A percentile compares a stretch with the other conserved stretches of the same genome.
These are phyloP conservation scores for Lycium ferocissimum DNA, from an alignment of 257 asterid genomes.

Conservation along the genomic window DNA sequence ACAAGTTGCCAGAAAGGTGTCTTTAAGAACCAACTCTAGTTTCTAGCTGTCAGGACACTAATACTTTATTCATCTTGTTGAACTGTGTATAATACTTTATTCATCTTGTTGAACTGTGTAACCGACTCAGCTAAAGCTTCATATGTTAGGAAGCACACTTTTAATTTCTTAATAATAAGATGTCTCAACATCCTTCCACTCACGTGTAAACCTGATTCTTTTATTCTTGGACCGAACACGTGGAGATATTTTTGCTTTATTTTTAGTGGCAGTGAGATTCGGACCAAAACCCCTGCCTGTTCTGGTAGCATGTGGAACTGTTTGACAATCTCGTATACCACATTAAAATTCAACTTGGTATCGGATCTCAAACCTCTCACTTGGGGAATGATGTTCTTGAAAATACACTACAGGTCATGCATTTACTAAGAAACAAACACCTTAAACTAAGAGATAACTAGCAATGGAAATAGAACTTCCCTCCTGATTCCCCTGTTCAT, in stretches of 20 bases:
- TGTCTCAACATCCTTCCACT: neutral
- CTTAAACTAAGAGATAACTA: neutral
- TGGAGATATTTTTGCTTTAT: neutral
- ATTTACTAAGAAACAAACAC: neutral
- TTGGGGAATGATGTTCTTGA: neutral
- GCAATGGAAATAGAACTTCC: neutral
- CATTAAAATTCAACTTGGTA: neutral
- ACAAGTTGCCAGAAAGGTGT: neutral
- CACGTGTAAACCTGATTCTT: neutral
- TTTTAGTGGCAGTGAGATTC: neutral
- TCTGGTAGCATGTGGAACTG: neutral
- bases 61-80: neutral
- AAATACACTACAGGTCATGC: neutral
- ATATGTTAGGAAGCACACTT: neutral
- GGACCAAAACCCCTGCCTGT: neutral
- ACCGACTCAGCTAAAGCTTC: neutral
- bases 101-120: neutral
- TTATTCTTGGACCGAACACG: neutral
- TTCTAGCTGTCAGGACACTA: neutral
- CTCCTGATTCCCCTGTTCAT: neutral
- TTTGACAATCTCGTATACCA: neutral
- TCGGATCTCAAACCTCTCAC: neutral
- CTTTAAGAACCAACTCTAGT: neutral
- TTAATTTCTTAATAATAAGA: neutral
- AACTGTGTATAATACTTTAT: neutral